Evolutionary conservation across 2,329 filamentous ascomycete species (phyloP).

Genomic region (Calonectria montana): DNA sequence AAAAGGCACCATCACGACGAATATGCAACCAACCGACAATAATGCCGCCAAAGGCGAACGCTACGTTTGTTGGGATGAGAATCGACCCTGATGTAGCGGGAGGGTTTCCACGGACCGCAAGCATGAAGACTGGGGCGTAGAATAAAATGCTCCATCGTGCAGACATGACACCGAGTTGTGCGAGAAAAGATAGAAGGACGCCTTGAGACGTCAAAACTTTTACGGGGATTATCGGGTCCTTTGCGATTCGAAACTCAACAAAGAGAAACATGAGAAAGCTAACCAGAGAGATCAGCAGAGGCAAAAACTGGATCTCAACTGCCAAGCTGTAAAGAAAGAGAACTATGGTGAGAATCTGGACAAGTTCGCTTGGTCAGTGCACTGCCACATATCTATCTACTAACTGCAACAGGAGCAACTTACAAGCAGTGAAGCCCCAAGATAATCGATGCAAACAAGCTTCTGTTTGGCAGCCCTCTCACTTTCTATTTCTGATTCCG

Average conservation of each 20-base stretch:
- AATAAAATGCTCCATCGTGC: conserved; percentile 84
- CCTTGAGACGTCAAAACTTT: conserved; percentile 76
- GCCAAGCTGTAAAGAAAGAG: conserved; percentile 80
- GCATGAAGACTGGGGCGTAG: conserved; percentile 83
- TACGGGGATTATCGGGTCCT: conserved; percentile 81
- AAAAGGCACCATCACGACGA: conserved; percentile 78
- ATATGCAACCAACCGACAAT: conserved; percentile 82
- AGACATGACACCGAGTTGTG: conserved; percentile 83
- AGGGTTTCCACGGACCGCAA: conserved; percentile 77
- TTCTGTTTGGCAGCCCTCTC: conserved; percentile 58
- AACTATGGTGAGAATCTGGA: conserved; percentile 71
- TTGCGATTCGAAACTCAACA: conserved; percentile 72
- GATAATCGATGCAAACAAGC: conserved; percentile 77
- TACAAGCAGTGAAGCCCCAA: conserved; percentile 76
- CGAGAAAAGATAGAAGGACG: conserved; percentile 78
- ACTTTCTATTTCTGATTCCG: conserved; percentile 20
- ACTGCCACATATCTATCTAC: not conserved
- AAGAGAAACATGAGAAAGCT: conserved; percentile 65
- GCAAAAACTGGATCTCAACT: conserved; percentile 67
- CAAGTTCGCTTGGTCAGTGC: conserved; percentile 12
- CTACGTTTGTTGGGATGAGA: conserved; percentile 83
- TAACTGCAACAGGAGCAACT: conserved; percentile 32
- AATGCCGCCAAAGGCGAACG: conserved; percentile 80
- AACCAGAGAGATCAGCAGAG: conserved; percentile 69
- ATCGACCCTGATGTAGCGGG: conserved; percentile 80